phyloP scores from a whole-genome alignment of 1,284 basidiomycete species.

The Fomes fomentarius region DNA sequence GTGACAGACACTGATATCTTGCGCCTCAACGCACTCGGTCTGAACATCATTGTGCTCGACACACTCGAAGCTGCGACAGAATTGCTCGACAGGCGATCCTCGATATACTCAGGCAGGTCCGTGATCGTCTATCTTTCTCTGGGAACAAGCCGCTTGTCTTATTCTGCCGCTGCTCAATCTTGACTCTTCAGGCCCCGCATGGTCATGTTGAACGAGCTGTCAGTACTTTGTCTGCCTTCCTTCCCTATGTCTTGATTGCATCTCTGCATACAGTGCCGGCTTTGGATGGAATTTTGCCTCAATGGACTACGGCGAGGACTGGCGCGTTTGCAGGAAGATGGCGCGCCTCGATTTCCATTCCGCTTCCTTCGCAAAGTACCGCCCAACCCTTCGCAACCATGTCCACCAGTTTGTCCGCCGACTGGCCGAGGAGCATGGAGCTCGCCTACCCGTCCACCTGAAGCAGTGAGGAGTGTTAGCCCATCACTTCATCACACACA shows the following conservation, averaged over 20 bases:
- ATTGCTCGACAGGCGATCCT: conserved; percentile 25
- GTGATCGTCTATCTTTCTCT: background rate
- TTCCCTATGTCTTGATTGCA: background rate
- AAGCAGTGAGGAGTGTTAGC: conserved; percentile 26
- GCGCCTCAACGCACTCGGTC: conserved; percentile 21
- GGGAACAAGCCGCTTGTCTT: background rate
- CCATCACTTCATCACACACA: background rate
- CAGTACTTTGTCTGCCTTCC: background rate
- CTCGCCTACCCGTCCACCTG: conserved; percentile 23
- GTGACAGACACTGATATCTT: conserved; percentile 27
- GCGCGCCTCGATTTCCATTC: conserved; percentile 33
- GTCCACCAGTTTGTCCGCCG: conserved; percentile 35
- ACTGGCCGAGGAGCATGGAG: conserved; percentile 27
- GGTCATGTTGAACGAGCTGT: conserved; percentile 39
- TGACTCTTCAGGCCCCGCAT: conserved; percentile 32
- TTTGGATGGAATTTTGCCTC: conserved; percentile 39
- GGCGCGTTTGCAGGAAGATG: conserved; percentile 42
- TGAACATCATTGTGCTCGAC: conserved; percentile 43
- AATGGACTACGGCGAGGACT: conserved; percentile 42
- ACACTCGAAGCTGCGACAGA: conserved; percentile 35
- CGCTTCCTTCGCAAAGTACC: conserved; percentile 14
- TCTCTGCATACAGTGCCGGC: conserved; percentile 37
- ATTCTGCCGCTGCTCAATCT: no score
- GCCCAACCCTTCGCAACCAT: conserved; percentile 25
- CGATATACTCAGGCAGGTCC: conserved; percentile 25